Percentiles rank a stretch among this genome's conserved stretches.
These are phyloP conservation scores for Hypoxylon intermedium DNA, from an alignment of 495 filamentous ascomycete genomes.

Conservation along the genomic window DNA sequence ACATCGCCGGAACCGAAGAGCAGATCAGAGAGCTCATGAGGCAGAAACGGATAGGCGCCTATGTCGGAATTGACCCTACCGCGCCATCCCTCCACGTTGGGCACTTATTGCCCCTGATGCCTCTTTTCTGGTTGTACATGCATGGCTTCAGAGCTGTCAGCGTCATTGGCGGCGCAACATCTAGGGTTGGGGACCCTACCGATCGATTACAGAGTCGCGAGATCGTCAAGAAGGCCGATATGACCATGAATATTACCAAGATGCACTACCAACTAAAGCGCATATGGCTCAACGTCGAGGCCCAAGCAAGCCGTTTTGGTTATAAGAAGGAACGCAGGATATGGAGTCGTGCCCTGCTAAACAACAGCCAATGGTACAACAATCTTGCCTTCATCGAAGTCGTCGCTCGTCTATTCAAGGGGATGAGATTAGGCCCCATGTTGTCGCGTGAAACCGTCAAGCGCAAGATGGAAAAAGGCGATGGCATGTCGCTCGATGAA, in stretches of 20 bases:
- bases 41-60: conserved; percentile 73
- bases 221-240: conserved; percentile 58
- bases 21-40: conserved; percentile 75
- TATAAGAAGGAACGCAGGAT: conserved; percentile 63
- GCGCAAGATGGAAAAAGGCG: conserved; percentile 75
- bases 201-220: conserved; percentile 73
- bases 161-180: conserved; percentile 85
- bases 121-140: conserved; percentile 89
- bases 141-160: conserved; percentile 77
- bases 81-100: conserved; percentile 90
- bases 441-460: conserved; percentile 89
- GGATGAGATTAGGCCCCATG: conserved; percentile 82
- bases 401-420: conserved; percentile 70
- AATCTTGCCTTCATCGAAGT: conserved; percentile 72
- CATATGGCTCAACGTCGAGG: conserved; percentile 75
- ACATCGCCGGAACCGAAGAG: conserved; percentile 73
- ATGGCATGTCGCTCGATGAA: conserved; percentile 93
- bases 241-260: conserved; percentile 72
- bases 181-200: conserved; percentile 86
- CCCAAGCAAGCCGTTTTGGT: conserved; percentile 65
- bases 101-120: conserved; percentile 93
- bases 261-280: conserved; percentile 83
- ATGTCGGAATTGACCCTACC: conserved; percentile 92
- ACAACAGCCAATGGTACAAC: conserved; percentile 85
- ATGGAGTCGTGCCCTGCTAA: conserved; percentile 70